Evolutionary conservation across 1,284 basidiomycete genomes (phyloP), one percentile per base, ranked within the genome.

Genomic region (Trichosporon sp.): DNA sequence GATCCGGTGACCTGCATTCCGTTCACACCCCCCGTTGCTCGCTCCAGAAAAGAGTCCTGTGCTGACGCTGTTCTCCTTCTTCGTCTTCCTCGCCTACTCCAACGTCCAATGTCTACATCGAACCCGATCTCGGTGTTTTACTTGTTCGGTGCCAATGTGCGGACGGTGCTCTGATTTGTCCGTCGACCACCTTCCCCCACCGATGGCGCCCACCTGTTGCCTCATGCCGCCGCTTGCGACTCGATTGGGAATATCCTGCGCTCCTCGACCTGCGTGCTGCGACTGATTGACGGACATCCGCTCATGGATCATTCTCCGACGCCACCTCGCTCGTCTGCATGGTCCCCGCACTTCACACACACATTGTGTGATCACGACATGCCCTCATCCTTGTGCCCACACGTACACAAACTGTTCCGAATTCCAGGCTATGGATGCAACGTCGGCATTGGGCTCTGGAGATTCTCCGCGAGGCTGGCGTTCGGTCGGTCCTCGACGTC

Each of bases 401-500:
- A 42, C 72, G 69, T 21, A 68, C 69, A 12, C 23, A 58, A 31
- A 60, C 27, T 4, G 18, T 32, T 60, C 31, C 27, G 32, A 4
- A 15, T 64, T 27, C 2, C 71, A 82, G 80, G 56, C 71, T 82
- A 58, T 82, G 80, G 80, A 79, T 81, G 75, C 82, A 83, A 67
- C 68, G 82, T 35, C 72, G 81, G 58, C 73, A 75, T 31, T 83
- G 82, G 82, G 81, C 80, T 0, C 68, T 83, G 44, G 75, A 81
- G 13, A 78, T 80, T 1, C 75, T 83, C 23, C 73, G 78, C 7
- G 72, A 72, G 27, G 81, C 82, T 63, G 72, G 73, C 11, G 80
- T 81, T 8, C 69, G 76, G 67, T 73, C 81, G 75, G 79, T 82
- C 21, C 74, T 83, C 58, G 82, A 83, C 65, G 75, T 83, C n/a